Evolutionary conservation across 441 rosid genomes (phyloP).

Genomic region (Viola pubescens): DNA sequence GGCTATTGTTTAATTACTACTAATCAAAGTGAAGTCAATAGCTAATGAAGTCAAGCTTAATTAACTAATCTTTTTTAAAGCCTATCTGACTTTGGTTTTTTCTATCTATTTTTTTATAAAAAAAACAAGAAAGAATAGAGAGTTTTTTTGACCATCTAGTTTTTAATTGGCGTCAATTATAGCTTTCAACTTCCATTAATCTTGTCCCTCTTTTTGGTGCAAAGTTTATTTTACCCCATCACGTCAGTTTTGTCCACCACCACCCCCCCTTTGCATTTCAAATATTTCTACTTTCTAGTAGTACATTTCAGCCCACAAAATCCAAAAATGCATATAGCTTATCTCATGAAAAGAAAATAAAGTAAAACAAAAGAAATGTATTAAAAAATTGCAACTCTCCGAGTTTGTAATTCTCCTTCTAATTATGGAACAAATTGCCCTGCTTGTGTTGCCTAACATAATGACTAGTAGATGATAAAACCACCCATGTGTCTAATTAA

Average conservation of each 20-base stretch:
- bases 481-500: conserved; percentile 18
- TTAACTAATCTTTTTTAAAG: too few relatives aligned
- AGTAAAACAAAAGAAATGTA: not conserved
- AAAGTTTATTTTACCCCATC: conserved; percentile 10
- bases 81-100: too few relatives aligned
- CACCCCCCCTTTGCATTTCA: not conserved
- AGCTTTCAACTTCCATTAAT: conserved; percentile 8
- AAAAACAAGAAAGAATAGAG: conserved; percentile 1
- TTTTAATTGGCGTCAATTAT: conserved; percentile 17
- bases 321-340: not conserved
- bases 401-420: conserved; percentile 13
- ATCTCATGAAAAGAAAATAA: not conserved
- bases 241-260: conserved; percentile 6
- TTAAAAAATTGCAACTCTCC: conserved; percentile 6
- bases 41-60: too few relatives aligned
- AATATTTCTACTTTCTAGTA: not conserved
- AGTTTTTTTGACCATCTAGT: conserved; percentile 5
- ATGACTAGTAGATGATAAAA: conserved; percentile 8
- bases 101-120: too few relatives aligned
- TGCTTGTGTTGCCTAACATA: conserved; percentile 12
- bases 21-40: too few relatives aligned
- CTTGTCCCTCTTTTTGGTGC: conserved; percentile 23
- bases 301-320: too few relatives aligned
- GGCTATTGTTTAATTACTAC: too few relatives aligned
- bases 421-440: conserved; percentile 10